Evolutionary conservation across 805 yeast genomes (phyloP).

Genomic region (Cephaloascus albidus): DNA sequence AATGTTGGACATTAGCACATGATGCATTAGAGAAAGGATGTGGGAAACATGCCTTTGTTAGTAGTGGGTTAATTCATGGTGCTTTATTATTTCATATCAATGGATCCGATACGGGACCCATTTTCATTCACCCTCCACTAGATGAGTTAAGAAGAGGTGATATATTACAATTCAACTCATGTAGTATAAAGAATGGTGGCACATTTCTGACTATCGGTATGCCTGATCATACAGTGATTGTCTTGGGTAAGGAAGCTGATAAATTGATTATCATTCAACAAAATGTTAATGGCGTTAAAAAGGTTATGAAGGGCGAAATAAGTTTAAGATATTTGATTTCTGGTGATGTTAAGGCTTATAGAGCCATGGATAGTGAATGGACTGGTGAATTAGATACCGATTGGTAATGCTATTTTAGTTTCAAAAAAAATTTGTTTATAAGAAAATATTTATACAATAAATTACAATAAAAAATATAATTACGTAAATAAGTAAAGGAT

Average conservation of each 20-base stretch:
- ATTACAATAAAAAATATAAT: too few relatives aligned
- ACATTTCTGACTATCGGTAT: constrained; percentile 30
- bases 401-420: neutral
- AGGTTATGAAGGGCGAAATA: constrained; percentile 28
- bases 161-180: constrained; percentile 36
- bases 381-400: constrained; percentile 14
- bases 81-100: constrained; percentile 12
- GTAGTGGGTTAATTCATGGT: constrained; percentile 39
- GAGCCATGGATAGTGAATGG: constrained; percentile 42
- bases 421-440: too few relatives aligned
- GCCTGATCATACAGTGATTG: constrained; percentile 45
- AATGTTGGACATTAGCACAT: constrained; percentile 54
- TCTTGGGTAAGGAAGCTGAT: constrained; percentile 16
- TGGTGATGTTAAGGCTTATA: constrained; percentile 36
- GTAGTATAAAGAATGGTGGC: constrained; percentile 26
- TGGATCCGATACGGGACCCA: constrained; percentile 6
- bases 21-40: constrained; percentile 45
- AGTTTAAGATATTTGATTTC: constrained; percentile 22
- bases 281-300: constrained; percentile 32
- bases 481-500: too few relatives aligned
- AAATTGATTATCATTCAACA: constrained; percentile 35
- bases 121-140: constrained; percentile 12
- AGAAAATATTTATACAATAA: too few relatives aligned
- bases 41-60: constrained; percentile 48
- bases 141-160: constrained; percentile 48